Conservation (phyloP, 1,139 yeast species). For the Trichomonascaceae sp. region DNA sequence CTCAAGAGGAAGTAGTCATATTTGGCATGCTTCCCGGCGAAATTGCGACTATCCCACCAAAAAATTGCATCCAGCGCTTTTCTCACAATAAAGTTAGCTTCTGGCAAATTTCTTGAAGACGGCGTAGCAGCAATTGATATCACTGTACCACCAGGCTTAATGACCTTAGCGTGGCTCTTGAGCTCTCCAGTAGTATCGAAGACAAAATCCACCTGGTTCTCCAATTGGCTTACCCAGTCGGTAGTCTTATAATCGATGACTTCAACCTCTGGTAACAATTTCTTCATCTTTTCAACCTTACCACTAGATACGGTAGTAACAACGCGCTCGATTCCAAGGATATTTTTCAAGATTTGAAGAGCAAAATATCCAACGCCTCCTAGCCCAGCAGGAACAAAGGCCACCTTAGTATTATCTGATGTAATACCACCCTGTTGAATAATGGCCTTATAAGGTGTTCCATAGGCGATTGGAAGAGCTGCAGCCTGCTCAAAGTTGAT, state of each 20-base stretch:
- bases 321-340: conserved; percentile 6
- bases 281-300: conserved; percentile 9
- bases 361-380: conserved; percentile 12
- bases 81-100: neutral
- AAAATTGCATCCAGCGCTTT: neutral
- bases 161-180: conserved; percentile 8
- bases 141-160: conserved; percentile 7
- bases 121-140: conserved; percentile 10
- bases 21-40: conserved; percentile 2
- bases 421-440: neutral
- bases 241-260: conserved; percentile 10
- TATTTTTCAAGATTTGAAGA: conserved; percentile 8
- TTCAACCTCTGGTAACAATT: conserved; percentile 9
- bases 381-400: conserved; percentile 12
- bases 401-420: conserved; percentile 1
- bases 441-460: neutral
- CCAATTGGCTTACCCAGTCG: conserved; percentile 8
- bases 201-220: conserved; percentile 8
- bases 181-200: conserved; percentile 12
- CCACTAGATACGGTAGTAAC: conserved; percentile 11
- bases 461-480: conserved; percentile 11
- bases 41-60: conserved; percentile 5
- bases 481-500: conserved; percentile 11
- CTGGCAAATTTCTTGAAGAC: neutral
- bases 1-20: conserved; percentile 8